Conservation (phyloP, 2,329 filamentous ascomycete genomes). For the Beauveria sp. region DNA sequence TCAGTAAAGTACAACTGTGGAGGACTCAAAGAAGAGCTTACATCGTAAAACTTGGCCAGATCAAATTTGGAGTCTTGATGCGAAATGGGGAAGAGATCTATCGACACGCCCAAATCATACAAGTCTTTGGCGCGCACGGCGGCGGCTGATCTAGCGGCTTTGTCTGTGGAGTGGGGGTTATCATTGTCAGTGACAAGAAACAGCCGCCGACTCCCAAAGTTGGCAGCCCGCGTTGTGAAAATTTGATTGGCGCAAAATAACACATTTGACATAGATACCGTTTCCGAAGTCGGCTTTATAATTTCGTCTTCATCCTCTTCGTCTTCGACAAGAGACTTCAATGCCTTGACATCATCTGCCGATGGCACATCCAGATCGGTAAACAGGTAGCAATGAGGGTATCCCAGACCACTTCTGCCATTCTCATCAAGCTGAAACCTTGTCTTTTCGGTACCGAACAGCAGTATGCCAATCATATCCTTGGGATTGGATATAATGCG, state of each 20-base stretch:
- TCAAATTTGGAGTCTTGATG: conserved; percentile 66
- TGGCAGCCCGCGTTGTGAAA: conserved; percentile 89
- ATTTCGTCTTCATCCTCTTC: conserved; percentile 64
- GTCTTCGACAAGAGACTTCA: conserved; percentile 71
- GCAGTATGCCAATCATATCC: conserved; percentile 92
- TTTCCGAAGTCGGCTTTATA: conserved; percentile 60
- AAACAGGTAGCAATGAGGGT: conserved; percentile 88
- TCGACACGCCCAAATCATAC: conserved; percentile 84
- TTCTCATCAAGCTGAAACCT: conserved; percentile 65
- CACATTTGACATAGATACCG: conserved; percentile 76
- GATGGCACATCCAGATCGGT: conserved; percentile 82
- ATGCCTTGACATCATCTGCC: conserved; percentile 73
- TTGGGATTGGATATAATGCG: conserved; percentile 94
- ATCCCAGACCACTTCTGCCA: conserved; percentile 53
- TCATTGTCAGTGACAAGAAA: conserved; percentile 97
- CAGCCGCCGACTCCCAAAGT: conserved; percentile 85
- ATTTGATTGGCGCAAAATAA: conserved; percentile 95
- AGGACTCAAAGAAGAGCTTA: conserved; percentile 31
- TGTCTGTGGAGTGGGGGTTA: conserved; percentile 68
- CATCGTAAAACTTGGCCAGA: conserved; percentile 82
- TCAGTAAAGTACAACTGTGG: neutral
- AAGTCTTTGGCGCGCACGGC: conserved; percentile 87
- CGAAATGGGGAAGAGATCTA: conserved; percentile 89
- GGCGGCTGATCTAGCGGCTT: conserved; percentile 65
- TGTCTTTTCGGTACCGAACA: conserved; percentile 84